These are phyloP conservation scores for Chaetomium tenue DNA, from an alignment of 495 filamentous ascomycete genomes.

Conservation along the genomic window DNA sequence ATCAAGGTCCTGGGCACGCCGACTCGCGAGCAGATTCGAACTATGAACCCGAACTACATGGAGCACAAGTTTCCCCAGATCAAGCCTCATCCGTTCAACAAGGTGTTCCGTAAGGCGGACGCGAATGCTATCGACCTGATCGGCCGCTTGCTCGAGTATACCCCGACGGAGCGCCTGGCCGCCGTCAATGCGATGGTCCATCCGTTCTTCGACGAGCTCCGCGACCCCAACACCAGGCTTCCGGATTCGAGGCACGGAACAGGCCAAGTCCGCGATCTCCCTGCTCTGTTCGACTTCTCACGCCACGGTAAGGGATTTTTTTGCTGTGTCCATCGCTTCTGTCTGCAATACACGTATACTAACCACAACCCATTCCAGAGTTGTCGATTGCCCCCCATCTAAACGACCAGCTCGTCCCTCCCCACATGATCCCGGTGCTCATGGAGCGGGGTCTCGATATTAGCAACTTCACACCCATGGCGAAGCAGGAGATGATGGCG, in stretches of 20 bases:
- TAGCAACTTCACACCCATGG: constrained; percentile 86
- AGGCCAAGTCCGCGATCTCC: constrained; percentile 72
- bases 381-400: constrained; percentile 87
- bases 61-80: constrained; percentile 99
- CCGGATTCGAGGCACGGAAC: constrained; percentile 91
- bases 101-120: constrained; percentile 96
- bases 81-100: constrained; percentile 98
- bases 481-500: constrained; percentile 95
- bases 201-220: constrained; percentile 96
- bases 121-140: constrained; percentile 93
- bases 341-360: neutral
- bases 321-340: neutral
- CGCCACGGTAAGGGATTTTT: constrained; percentile 69
- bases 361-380: constrained; percentile 54
- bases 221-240: constrained; percentile 80
- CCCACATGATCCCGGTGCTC: constrained; percentile 72
- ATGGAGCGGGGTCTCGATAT: constrained; percentile 80
- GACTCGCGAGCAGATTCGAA: constrained; percentile 97
- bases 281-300: constrained; percentile 87
- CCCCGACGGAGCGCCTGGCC: constrained; percentile 88
- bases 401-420: constrained; percentile 82
- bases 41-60: constrained; percentile 99
- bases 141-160: constrained; percentile 90
- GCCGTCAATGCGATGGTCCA: constrained; percentile 97
- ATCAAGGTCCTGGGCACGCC: constrained; percentile 99